A percentile compares a stretch with the other conserved stretches of the same genome.
Evolutionary conservation across 176 grass and related monocot species (phyloP).

Genomic region (Avena atlantica): DNA sequence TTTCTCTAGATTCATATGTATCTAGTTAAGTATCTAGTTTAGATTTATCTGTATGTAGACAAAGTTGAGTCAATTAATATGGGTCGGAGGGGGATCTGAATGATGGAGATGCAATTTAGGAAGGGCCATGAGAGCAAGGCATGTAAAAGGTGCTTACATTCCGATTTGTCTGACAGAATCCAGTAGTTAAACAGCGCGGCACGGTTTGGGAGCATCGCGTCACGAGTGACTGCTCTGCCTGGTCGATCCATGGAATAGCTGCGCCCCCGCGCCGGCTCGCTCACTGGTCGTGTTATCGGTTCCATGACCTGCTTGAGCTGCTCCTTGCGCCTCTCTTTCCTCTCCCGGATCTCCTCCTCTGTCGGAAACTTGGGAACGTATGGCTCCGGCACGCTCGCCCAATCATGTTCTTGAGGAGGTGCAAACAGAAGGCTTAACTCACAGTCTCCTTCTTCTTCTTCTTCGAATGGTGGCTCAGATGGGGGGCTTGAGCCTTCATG

Average conservation of each 20-base stretch:
- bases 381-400: background rate
- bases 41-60: too few species aligned
- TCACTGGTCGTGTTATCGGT: background rate
- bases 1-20: too few species aligned
- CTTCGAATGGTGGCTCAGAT: too few species aligned
- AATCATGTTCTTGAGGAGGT: constrained; percentile 2
- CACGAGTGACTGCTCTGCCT: background rate
- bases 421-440: background rate
- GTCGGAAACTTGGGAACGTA: constrained; percentile 16
- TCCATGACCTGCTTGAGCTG: constrained; percentile 9
- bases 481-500: too few species aligned
- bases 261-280: background rate
- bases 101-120: background rate
- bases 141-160: background rate
- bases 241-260: background rate
- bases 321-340: constrained; percentile 6
- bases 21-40: too few species aligned
- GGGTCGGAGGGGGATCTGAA: background rate
- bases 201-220: background rate
- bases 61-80: too few species aligned
- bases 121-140: background rate
- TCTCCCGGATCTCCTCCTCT: background rate
- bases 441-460: too few species aligned
- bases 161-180: background rate
- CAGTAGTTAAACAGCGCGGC: background rate